A percentile compares a stretch with the other conserved stretches of the same genome.
Conservation (phyloP, 1,284 basidiomycete species). For the Rhizoctonia solani region DNA sequence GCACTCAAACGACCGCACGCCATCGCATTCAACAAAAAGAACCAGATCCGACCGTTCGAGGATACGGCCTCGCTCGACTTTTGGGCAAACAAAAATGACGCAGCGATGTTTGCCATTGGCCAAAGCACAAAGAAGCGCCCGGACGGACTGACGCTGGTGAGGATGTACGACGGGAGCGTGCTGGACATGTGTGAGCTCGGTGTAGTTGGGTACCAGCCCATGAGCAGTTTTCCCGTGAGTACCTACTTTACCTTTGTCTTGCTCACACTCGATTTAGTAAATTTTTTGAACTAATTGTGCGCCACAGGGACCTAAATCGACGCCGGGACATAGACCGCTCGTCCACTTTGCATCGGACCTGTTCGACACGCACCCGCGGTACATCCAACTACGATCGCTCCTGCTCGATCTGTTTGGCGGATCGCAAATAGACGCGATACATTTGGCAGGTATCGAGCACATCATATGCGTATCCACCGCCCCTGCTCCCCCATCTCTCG, state of each 20-base stretch:
- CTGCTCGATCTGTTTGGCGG: slow-evolving; percentile 88
- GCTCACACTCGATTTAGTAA: too few relatives aligned
- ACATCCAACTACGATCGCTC: slow-evolving; percentile 90
- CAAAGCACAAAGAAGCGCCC: slow-evolving; percentile 96
- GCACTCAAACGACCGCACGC: slow-evolving; percentile 86
- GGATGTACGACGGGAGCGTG: slow-evolving; percentile 86
- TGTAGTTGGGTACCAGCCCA: slow-evolving; percentile 76
- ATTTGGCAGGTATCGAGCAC: slow-evolving; percentile 85
- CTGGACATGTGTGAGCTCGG: slow-evolving; percentile 96
- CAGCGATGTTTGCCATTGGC: slow-evolving; percentile 87
- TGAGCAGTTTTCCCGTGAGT: slow-evolving; percentile 80
- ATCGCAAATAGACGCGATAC: slow-evolving; percentile 82
- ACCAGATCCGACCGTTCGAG: slow-evolving; percentile 89
- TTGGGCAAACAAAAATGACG: slow-evolving; percentile 94
- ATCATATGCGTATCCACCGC: slow-evolving; percentile 86
- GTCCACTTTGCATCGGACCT: slow-evolving; percentile 95
- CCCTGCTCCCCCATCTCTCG: slow-evolving; percentile 62
- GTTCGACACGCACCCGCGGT: slow-evolving; percentile 90
- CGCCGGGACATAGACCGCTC: slow-evolving; percentile 88
- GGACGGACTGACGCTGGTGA: slow-evolving; percentile 81
- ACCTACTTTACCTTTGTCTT: neutral
- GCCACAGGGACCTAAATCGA: slow-evolving; percentile 84
- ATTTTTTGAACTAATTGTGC: too few relatives aligned
- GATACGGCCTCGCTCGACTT: slow-evolving; percentile 81
- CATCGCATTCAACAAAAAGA: slow-evolving; percentile 95